Evolutionary conservation across 169 alveolate genomes (phyloP).

Genomic region (Cryptosporidium muris): DNA sequence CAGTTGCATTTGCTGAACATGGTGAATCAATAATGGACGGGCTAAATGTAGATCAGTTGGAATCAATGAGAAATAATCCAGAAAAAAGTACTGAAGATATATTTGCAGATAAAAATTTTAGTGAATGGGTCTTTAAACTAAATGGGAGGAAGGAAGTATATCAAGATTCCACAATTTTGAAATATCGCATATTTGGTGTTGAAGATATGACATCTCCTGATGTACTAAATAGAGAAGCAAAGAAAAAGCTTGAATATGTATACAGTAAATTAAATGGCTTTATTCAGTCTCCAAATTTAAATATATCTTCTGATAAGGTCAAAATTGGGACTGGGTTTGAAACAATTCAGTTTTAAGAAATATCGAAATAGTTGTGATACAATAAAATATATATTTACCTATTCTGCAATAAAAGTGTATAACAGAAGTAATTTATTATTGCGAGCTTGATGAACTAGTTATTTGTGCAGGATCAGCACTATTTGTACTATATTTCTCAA

Average conservation of each 20-base stretch:
- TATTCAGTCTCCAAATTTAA: conserved; percentile 7
- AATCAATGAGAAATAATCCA: conserved; percentile 24
- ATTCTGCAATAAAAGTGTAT: background rate
- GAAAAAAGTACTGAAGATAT: conserved; percentile 49
- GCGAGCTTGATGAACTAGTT: conserved; percentile 17
- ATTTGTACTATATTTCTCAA: conserved; percentile 13
- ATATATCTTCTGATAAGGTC: conserved; percentile 1
- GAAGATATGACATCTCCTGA: conserved; percentile 68
- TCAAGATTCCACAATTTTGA: conserved; percentile 46
- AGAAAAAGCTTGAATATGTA: conserved; percentile 42
- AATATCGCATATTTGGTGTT: conserved; percentile 56
- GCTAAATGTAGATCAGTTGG: conserved; percentile 16
- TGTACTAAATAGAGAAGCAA: conserved; percentile 56
- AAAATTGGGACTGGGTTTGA: conserved; percentile 65
- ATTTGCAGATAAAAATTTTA: conserved; percentile 48
- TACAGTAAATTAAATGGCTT: conserved; percentile 28
- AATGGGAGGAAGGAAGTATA: conserved; percentile 64
- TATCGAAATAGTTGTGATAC: background rate
- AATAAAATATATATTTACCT: background rate
- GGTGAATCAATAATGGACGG: conserved; percentile 71
- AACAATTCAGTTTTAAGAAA: conserved; percentile 35
- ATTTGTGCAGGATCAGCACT: background rate
- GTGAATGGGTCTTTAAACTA: conserved; percentile 69
- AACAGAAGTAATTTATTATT: background rate
- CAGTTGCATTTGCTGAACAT: conserved; percentile 70